Evolutionary conservation across 495 filamentous ascomycete species (phyloP).

Genomic region (Astrocystis sublimbata): DNA sequence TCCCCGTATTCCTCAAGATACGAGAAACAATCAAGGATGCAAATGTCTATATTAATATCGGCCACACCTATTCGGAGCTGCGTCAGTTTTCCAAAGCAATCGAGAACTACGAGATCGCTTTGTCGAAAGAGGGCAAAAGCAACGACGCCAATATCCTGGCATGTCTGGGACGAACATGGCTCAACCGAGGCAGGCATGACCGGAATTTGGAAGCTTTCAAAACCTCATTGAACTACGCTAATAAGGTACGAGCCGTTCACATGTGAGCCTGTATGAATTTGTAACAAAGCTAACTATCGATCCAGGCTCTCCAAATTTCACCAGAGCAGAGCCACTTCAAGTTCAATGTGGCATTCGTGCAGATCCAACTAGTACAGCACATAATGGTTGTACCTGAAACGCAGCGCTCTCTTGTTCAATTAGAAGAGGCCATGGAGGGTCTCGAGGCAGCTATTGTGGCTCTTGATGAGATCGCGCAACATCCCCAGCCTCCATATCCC

Average conservation of each 20-base stretch:
- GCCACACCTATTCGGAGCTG: conserved; percentile 86
- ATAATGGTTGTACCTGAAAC: conserved; percentile 73
- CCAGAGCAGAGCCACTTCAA: conserved; percentile 86
- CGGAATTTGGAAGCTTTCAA: conserved; percentile 78
- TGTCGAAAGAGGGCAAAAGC: conserved; percentile 73
- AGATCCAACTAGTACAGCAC: conserved; percentile 84
- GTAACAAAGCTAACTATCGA: conserved; percentile 26
- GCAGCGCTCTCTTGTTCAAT: conserved; percentile 74
- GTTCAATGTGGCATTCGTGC: conserved; percentile 97
- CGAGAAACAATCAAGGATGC: conserved; percentile 85
- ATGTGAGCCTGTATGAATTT: background rate
- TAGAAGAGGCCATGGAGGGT: conserved; percentile 75
- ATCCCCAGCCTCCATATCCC: conserved; percentile 87
- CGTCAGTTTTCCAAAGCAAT: conserved; percentile 86
- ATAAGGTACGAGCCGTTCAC: conserved; percentile 52
- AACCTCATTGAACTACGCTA: conserved; percentile 81
- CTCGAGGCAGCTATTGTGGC: conserved; percentile 85
- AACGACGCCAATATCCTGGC: conserved; percentile 81
- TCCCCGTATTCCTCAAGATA: conserved; percentile 84
- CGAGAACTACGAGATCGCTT: conserved; percentile 90
- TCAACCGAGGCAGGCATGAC: conserved; percentile 81
- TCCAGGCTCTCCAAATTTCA: conserved; percentile 69
- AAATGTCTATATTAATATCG: conserved; percentile 85
- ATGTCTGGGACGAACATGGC: conserved; percentile 93
- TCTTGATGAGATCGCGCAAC: conserved; percentile 76